These are phyloP conservation scores for Starmera pachycereana DNA, from an alignment of 805 yeast species.

Conservation along the genomic window DNA sequence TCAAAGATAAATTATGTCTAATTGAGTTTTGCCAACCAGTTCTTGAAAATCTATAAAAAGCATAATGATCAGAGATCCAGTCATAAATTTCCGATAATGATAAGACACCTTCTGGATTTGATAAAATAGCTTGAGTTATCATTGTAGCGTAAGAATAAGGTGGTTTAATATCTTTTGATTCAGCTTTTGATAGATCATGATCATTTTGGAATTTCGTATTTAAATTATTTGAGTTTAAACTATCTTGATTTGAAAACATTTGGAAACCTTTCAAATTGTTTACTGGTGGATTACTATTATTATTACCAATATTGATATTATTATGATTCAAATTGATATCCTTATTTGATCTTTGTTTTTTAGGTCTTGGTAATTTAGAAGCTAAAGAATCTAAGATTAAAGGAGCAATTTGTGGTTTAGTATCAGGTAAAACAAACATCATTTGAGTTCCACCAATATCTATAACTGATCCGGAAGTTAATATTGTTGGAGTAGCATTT, in stretches of 20 bases:
- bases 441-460: constrained; percentile 97
- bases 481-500: constrained; percentile 36
- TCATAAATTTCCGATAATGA: constrained; percentile 86
- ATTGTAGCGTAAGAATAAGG: constrained; percentile 96
- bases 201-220: constrained; percentile 4
- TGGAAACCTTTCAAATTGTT: constrained; percentile 36
- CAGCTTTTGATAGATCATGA: constrained; percentile 76
- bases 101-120: constrained; percentile 79
- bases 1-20: constrained; percentile 85
- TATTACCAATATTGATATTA: constrained; percentile 5
- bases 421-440: constrained; percentile 97
- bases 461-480: constrained; percentile 79
- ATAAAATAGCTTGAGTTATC: constrained; percentile 94
- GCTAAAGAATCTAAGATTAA: constrained; percentile 23
- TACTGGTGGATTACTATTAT: constrained; percentile 7
- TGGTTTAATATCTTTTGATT: constrained; percentile 88
- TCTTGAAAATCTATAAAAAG: constrained; percentile 83
- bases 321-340: neutral
- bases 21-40: constrained; percentile 99
- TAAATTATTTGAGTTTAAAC: neutral
- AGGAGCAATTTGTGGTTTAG: constrained; percentile 55
- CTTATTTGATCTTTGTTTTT: constrained; percentile 9
- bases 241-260: constrained; percentile 36
- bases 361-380: constrained; percentile 22
- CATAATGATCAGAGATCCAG: constrained; percentile 81